Evolutionary conservation across 352 stramenopile species (phyloP), one percentile per base, ranked within the genome.

Genomic region (Phytophthora chlamydospora): DNA sequence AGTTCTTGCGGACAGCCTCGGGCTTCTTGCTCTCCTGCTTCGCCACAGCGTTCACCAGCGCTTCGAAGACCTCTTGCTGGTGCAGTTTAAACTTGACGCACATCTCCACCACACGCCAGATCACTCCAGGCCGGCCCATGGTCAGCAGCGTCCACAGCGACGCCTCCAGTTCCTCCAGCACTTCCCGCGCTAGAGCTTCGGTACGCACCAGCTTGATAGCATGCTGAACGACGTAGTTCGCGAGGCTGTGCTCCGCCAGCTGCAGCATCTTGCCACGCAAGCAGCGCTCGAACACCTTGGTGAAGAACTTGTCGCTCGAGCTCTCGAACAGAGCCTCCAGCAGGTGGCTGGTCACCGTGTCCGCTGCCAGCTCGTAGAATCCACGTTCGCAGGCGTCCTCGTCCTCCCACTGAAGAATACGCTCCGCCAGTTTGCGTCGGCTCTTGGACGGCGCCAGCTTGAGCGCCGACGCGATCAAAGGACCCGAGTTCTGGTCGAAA

Each of bases 1-100:
- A 78, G 17, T 84, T 68, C 49, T 84, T 85, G 10, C 71, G 85
- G 36, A 76, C 85, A 31, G 76, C 72, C 50, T 87, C 78, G 6
- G 85, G 85, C 47, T 94, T 94, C 68, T 89, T 92, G 68, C 68
- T 85, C 53, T 92, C 83, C 52, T 90, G 76, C 47, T 94, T 94
- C 19, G 78, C 68, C 9, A 94, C 75, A 2, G 83, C 85, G 12
- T 78, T 77, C 32, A 87, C 63, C 19, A 94, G 60, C 10, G 75
- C 31, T 12, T 68, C 42, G 39, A 90, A 89, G 16, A 91, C 65
- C 42, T 80, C 61, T 21, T 81, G 45, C 44, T 86, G 69, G 29
- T 81, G 72, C 36, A 86, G 13, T 24, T 80, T 73, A 19, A 87
- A 81, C 44, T 82, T 79, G 5, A 85, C 79, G 58, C 83, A 90